Conservation (phyloP, 768 basidiomycete genomes). For the Astraeus odoratus region DNA sequence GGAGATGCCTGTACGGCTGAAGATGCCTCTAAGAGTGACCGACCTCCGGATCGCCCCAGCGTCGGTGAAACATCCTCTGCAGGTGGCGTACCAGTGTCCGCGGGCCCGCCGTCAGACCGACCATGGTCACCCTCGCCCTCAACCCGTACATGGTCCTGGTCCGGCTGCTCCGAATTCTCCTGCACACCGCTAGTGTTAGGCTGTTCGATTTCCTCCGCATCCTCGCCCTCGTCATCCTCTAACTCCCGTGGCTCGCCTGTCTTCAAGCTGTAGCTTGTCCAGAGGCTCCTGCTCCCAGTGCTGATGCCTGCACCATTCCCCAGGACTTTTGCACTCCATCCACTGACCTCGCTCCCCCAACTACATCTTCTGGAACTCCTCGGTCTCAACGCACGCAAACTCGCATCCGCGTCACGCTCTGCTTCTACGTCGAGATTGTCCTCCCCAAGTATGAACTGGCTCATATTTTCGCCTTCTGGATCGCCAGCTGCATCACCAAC, state of each 20-base stretch:
- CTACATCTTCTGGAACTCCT: slow-evolving; percentile 82
- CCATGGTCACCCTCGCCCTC: slow-evolving; percentile 2
- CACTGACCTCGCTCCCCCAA: slow-evolving; percentile 86
- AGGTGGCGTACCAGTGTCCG: slow-evolving; percentile 3
- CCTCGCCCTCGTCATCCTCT: slow-evolving; percentile 35
- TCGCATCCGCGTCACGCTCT: slow-evolving; percentile 73
- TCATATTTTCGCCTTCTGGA: slow-evolving; percentile 49
- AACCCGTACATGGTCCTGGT: slow-evolving; percentile 4
- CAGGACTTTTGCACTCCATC: slow-evolving; percentile 72
- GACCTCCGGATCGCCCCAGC: slow-evolving; percentile 22
- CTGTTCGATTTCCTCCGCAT: slow-evolving; percentile 13
- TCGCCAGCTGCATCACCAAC: slow-evolving; percentile 48
- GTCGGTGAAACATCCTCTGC: slow-evolving; percentile 17
- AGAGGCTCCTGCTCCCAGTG: slow-evolving; percentile 48
- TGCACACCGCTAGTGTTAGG: slow-evolving; percentile 11
- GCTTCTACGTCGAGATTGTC: slow-evolving; percentile 50
- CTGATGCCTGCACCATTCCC: slow-evolving; percentile 42
- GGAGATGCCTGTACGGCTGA: neutral
- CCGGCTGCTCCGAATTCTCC: slow-evolving; percentile 3
- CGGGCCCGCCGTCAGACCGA: slow-evolving; percentile 2
- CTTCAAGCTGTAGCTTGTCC: slow-evolving; percentile 54
- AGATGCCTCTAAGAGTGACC: slow-evolving; percentile 10
- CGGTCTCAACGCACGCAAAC: slow-evolving; percentile 82
- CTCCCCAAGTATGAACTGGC: slow-evolving; percentile 60
- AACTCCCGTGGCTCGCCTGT: slow-evolving; percentile 47